Percentiles rank a stretch among this genome's conserved stretches.
Conservation (phyloP, 73 alveolate genomes). For the Halteria grandinella region DNA sequence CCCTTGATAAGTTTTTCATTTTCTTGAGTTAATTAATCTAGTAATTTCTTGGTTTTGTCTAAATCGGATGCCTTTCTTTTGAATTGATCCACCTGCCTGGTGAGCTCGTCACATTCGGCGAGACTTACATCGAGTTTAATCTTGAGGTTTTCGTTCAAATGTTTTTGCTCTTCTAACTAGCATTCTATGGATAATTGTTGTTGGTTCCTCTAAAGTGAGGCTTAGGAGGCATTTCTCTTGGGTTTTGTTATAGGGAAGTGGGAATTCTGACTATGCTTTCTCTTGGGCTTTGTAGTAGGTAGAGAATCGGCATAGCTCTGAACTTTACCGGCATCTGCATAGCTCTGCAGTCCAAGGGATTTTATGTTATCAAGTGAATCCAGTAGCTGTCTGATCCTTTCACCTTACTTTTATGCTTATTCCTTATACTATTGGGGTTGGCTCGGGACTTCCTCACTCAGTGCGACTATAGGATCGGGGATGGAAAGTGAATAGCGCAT, state of each 20-base stretch:
- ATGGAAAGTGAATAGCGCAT: no score
- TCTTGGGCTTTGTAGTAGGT: neutral
- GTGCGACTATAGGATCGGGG: no score
- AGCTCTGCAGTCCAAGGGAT: no score
- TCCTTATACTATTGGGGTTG: no score
- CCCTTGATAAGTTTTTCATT: slow-evolving; percentile 36
- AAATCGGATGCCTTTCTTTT: slow-evolving; percentile 3
- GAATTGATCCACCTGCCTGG: neutral
- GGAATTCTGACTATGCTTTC: neutral
- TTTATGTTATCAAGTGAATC: no score
- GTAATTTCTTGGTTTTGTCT: slow-evolving; percentile 1
- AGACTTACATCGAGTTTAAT: neutral
- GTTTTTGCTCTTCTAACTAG: slow-evolving; percentile 6
- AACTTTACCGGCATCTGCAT: neutral
- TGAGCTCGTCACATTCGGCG: slow-evolving; percentile 15
- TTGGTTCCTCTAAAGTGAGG: neutral
- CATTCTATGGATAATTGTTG: neutral
- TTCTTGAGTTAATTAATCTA: slow-evolving; percentile 11
- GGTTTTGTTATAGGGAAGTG: neutral
- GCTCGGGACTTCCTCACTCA: no score
- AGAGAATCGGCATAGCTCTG: neutral
- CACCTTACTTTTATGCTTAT: no score
- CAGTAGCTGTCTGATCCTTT: no score
- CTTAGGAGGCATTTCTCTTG: slow-evolving; percentile 3
- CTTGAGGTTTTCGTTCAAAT: slow-evolving; percentile 11